Conservation (phyloP, 768 basidiomycete genomes). For the Kwoniella sp. region DNA sequence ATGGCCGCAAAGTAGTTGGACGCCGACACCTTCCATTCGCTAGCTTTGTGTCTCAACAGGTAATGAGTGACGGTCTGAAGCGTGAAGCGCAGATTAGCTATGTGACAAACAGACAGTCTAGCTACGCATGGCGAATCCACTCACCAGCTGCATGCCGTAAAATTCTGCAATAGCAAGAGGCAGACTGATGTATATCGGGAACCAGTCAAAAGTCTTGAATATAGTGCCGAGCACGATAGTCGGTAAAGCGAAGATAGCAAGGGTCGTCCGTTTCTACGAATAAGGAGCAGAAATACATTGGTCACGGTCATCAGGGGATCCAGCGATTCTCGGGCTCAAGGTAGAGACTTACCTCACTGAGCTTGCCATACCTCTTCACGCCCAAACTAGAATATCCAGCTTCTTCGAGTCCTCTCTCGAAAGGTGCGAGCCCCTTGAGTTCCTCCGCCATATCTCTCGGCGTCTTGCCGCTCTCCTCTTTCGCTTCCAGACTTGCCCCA, state of each 20-base stretch:
- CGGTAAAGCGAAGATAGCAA: conserved; percentile 76
- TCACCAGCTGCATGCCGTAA: conserved; percentile 89
- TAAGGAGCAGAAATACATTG: no score
- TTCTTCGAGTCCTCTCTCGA: conserved; percentile 84
- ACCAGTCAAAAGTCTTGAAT: conserved; percentile 75
- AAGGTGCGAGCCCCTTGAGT: conserved; percentile 85
- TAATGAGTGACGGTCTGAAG: conserved; percentile 30
- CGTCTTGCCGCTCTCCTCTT: conserved; percentile 81
- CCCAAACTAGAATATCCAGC: conserved; percentile 63
- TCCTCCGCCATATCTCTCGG: conserved; percentile 93
- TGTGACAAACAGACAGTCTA: no score
- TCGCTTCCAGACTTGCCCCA: conserved; percentile 76
- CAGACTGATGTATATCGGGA: conserved; percentile 88
- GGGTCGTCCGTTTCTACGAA: conserved; percentile 80
- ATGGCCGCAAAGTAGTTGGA: conserved; percentile 94
- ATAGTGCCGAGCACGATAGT: conserved; percentile 77
- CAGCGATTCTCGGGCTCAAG: no score
- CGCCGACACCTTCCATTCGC: conserved; percentile 78
- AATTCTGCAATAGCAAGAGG: conserved; percentile 81
- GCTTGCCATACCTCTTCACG: conserved; percentile 71
- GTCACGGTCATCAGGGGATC: no score
- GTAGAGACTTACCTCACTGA: conserved; percentile 69
- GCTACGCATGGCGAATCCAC: no score
- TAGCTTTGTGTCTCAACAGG: conserved; percentile 71
- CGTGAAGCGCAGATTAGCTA: no score